Percentiles rank a stretch among this genome's conserved stretches.
Conservation (phyloP, 179 eudicot genomes). For the Beta lomatogona region DNA sequence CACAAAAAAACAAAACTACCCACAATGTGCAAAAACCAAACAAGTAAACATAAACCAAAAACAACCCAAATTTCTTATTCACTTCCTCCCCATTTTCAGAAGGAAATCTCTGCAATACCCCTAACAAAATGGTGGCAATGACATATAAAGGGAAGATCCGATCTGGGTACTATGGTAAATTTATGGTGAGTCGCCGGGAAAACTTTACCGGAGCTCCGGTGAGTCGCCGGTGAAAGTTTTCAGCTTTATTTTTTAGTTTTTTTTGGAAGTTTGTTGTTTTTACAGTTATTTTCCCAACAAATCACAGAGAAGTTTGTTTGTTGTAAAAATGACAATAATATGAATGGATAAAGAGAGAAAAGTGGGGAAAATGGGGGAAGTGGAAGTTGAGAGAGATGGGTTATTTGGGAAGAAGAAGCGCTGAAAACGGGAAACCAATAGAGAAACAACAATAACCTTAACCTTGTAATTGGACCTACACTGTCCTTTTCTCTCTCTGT, state of each 20-base stretch:
- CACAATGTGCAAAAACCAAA: constrained; percentile 5
- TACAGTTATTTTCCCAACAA: neutral
- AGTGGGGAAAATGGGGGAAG: neutral
- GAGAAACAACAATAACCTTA: neutral
- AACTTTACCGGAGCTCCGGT: constrained; percentile 10
- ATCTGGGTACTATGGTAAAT: constrained; percentile 25
- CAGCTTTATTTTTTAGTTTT: neutral
- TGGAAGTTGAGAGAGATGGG: neutral
- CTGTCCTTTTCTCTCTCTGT: neutral
- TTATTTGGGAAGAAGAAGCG: constrained; percentile 28
- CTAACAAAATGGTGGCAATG: constrained; percentile 10
- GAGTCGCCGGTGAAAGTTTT: constrained; percentile 14
- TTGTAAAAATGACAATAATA: neutral
- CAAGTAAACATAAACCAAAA: neutral
- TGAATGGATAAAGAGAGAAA: neutral
- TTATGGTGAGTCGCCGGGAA: constrained; percentile 26
- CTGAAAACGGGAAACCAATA: constrained; percentile 31
- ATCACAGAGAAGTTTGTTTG: neutral
- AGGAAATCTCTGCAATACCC: neutral
- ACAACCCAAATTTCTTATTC: neutral
- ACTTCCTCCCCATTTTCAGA: neutral
- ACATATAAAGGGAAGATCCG: constrained; percentile 12
- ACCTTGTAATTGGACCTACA: constrained; percentile 4
- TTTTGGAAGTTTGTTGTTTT: neutral
- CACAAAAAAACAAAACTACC: neutral